These are phyloP conservation scores for Ramaria rubella DNA, from an alignment of 768 basidiomycete genomes.

Conservation along the genomic window DNA sequence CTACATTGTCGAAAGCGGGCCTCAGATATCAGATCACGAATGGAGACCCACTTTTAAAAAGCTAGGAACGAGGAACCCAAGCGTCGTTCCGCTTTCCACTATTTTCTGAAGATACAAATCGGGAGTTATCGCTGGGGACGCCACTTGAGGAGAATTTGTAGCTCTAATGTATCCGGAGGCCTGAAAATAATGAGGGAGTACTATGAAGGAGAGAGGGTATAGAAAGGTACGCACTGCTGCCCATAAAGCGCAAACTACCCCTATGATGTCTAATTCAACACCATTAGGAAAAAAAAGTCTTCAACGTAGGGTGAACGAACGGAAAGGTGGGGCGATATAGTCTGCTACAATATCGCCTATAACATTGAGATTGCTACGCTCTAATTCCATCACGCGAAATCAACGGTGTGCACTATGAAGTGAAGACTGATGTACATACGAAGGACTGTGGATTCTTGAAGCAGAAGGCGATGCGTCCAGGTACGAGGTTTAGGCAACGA, in stretches of 20 bases:
- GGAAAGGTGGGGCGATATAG: too few species aligned
- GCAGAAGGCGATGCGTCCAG: slow-evolving; percentile 6
- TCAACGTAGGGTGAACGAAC: background rate
- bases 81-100: background rate
- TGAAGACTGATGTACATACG: slow-evolving; percentile 2
- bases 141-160: slow-evolving; percentile 8
- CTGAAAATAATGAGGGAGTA: background rate
- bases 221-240: background rate
- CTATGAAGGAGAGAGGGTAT: background rate
- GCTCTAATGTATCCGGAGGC: background rate
- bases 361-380: background rate
- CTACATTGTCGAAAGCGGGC: background rate
- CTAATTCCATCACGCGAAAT: background rate
- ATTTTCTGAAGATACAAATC: slow-evolving; percentile 11
- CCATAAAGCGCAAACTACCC: background rate
- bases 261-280: background rate
- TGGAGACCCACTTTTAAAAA: slow-evolving; percentile 11
- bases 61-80: slow-evolving; percentile 12
- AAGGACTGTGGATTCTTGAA: background rate
- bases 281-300: background rate
- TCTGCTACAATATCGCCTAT: background rate
- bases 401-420: background rate
- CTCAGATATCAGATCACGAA: background rate
- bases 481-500: slow-evolving; percentile 15
- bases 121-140: slow-evolving; percentile 11